These are phyloP conservation scores for Komagataella populi DNA, from an alignment of 805 yeast genomes.

Conservation along the genomic window DNA sequence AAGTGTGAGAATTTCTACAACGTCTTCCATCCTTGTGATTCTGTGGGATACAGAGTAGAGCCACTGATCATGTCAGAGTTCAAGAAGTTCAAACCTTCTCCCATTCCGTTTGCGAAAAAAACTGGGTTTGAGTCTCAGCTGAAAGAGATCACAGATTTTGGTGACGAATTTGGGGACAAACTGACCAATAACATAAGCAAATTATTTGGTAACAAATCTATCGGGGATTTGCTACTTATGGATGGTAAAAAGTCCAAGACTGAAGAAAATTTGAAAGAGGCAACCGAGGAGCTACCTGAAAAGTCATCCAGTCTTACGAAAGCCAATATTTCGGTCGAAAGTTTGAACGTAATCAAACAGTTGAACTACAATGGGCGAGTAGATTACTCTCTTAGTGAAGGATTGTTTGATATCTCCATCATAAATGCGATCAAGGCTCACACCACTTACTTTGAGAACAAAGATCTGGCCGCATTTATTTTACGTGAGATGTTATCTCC, in stretches of 20 bases:
- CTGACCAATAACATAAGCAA: slow-evolving; percentile 8
- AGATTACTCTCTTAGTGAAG: slow-evolving; percentile 70
- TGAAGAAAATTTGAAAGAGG: background rate
- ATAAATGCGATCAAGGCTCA: slow-evolving; percentile 81
- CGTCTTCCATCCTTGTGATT: slow-evolving; percentile 83
- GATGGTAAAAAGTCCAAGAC: background rate
- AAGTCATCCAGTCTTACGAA: slow-evolving; percentile 5
- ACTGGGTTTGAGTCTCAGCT: slow-evolving; percentile 35
- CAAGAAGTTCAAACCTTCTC: slow-evolving; percentile 36
- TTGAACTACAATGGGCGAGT: slow-evolving; percentile 67
- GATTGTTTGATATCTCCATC: slow-evolving; percentile 66
- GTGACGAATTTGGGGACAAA: slow-evolving; percentile 23
- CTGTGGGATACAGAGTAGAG: slow-evolving; percentile 81
- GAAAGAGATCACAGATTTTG: slow-evolving; percentile 23
- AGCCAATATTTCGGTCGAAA: slow-evolving; percentile 15
- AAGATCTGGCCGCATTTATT: slow-evolving; percentile 71
- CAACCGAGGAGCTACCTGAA: slow-evolving; percentile 4
- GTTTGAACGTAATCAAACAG: slow-evolving; percentile 21
- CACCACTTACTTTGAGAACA: slow-evolving; percentile 76
- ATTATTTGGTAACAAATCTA: slow-evolving; percentile 1
- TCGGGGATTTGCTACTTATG: background rate
- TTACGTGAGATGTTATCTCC: slow-evolving; percentile 35
- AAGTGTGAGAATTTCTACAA: slow-evolving; percentile 61
- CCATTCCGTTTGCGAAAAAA: slow-evolving; percentile 37
- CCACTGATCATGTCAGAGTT: slow-evolving; percentile 53